Percentiles rank a stretch among this genome's conserved stretches.
Conservation (phyloP, 2,329 filamentous ascomycete genomes). For the Alternaria hordeiaustralica region DNA sequence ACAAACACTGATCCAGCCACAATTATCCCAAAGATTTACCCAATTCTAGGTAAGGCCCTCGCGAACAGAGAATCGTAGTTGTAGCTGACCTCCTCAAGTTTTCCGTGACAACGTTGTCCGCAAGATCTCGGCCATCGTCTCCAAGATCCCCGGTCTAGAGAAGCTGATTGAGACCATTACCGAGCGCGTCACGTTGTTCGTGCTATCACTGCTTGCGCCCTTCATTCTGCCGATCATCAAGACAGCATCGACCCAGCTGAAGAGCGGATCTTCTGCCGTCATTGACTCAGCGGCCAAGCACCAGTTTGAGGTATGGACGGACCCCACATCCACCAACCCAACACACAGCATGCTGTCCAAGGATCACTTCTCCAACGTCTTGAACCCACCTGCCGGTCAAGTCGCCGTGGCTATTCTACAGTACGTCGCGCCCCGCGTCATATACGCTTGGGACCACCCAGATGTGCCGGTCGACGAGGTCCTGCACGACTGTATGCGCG, state of each 20-base stretch:
- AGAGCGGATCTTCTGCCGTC: conserved; percentile 80
- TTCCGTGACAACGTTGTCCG: conserved; percentile 96
- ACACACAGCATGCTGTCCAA: conserved; percentile 61
- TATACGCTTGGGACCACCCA: conserved; percentile 93
- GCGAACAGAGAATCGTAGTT: neutral
- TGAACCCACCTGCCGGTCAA: conserved; percentile 58
- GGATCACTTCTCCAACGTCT: conserved; percentile 59
- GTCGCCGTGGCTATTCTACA: conserved; percentile 69
- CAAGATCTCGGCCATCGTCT: conserved; percentile 80
- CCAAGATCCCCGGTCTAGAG: conserved; percentile 91
- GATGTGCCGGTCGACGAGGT: conserved; percentile 84
- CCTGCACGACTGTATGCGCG: conserved; percentile 76
- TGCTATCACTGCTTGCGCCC: conserved; percentile 87
- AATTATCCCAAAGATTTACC: conserved; percentile 75
- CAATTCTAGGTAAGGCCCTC: conserved; percentile 66
- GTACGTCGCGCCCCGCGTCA: conserved; percentile 83
- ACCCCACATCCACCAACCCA: conserved; percentile 56
- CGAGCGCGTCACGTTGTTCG: conserved; percentile 89
- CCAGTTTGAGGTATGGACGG: conserved; percentile 59
- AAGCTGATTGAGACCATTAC: conserved; percentile 90
- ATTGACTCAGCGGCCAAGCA: conserved; percentile 60
- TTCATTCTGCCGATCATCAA: conserved; percentile 93
- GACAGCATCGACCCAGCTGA: conserved; percentile 81
- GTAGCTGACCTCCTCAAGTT: conserved; percentile 47
- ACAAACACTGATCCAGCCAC: conserved; percentile 74